phyloP scores from a whole-genome alignment of 2,329 filamentous ascomycete species.

The Lachnum nothofagi region DNA sequence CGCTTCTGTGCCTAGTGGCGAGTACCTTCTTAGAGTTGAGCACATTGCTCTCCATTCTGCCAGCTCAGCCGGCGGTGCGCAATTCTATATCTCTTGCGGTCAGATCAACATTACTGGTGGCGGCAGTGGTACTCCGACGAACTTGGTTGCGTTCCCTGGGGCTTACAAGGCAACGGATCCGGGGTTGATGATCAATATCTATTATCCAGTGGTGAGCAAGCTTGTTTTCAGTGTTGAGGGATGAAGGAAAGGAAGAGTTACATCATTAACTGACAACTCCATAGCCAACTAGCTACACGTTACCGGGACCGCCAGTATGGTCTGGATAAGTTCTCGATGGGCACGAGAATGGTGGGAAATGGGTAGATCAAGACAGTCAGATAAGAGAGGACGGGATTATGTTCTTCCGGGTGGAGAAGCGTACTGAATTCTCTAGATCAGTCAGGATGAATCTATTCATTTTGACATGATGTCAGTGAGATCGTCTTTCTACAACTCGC shows the following conservation, averaged over 20 bases:
- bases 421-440: too few relatives aligned
- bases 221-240: background rate
- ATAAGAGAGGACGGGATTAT: too few relatives aligned
- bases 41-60: constrained; percentile 26
- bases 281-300: constrained; percentile 13
- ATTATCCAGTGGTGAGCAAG: constrained; percentile 30
- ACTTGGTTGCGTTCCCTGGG: constrained; percentile 32
- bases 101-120: constrained; percentile 39
- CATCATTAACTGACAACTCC: background rate
- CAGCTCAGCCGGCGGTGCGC: constrained; percentile 7
- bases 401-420: too few relatives aligned
- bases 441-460: too few relatives aligned
- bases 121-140: constrained; percentile 33
- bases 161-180: constrained; percentile 31
- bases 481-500: constrained; percentile 25
- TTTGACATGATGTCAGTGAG: too few relatives aligned
- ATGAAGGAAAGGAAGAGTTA: background rate
- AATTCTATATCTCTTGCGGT: constrained; percentile 32
- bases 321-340: too few relatives aligned
- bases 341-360: too few relatives aligned
- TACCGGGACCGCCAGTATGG: constrained; percentile 12
- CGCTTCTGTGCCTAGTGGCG: constrained; percentile 32
- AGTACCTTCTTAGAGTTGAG: constrained; percentile 33
- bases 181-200: constrained; percentile 30
- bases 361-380: too few relatives aligned